phyloP scores from a whole-genome alignment of 2,329 filamentous ascomycete species.

The Fusarium sp. region DNA sequence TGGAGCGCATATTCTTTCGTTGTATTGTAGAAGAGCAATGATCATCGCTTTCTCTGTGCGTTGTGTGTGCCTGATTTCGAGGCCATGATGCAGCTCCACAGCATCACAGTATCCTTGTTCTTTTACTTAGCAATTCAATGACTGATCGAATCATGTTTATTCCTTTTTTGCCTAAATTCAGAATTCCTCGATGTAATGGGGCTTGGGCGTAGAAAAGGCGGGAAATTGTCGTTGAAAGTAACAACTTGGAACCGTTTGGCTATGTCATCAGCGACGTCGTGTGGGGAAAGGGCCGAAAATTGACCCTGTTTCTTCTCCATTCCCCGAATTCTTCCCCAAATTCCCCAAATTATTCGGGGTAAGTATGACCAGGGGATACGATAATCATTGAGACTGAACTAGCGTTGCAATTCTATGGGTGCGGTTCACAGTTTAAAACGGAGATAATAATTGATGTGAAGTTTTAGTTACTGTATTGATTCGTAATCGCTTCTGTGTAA shows the following conservation, averaged over 20 bases:
- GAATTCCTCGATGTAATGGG: not conserved
- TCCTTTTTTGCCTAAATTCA: not conserved
- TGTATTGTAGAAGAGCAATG: constrained; percentile 15
- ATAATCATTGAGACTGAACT: not conserved
- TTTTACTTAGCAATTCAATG: not conserved
- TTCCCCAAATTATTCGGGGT: constrained; percentile 40
- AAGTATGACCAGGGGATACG: constrained; percentile 4
- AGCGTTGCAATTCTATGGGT: not conserved
- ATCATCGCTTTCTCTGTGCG: constrained; percentile 15
- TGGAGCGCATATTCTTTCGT: constrained; percentile 40
- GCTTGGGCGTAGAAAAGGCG: not conserved
- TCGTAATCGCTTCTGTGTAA: not conserved
- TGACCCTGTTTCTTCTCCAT: not conserved
- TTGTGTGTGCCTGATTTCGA: not conserved
- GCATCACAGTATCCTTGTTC: not conserved
- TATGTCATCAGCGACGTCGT: constrained; percentile 29
- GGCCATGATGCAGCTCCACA: constrained; percentile 1
- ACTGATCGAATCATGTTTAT: not conserved
- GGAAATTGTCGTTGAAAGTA: not conserved
- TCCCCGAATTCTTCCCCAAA: constrained; percentile 32
- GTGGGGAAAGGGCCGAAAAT: constrained; percentile 45
- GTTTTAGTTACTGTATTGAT: not conserved
- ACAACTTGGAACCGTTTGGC: not conserved
- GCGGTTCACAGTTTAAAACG: not conserved
- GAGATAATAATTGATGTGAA: not conserved